Conservation (phyloP, 2,329 filamentous ascomycete species). For the Colletotrichum graminicola region DNA sequence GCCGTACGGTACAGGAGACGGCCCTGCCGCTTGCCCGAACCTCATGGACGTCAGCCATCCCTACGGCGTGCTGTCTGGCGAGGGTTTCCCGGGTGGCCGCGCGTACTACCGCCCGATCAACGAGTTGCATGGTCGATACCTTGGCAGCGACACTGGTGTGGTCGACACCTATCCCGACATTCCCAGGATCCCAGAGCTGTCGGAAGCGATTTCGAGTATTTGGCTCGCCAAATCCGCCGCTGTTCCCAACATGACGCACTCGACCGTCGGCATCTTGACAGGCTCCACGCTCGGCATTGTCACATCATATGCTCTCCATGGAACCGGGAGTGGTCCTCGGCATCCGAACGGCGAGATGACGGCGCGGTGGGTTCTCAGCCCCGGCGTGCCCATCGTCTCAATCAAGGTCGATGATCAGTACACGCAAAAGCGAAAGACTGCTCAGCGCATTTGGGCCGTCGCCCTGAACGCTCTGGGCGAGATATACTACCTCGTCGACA, state of each 20-base stretch:
- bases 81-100: constrained; percentile 86
- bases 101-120: constrained; percentile 81
- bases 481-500: constrained; percentile 83
- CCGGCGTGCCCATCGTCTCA: constrained; percentile 90
- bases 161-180: constrained; percentile 78
- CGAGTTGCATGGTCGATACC: constrained; percentile 82
- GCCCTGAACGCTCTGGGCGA: constrained; percentile 95
- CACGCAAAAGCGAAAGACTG: constrained; percentile 75
- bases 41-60: constrained; percentile 91
- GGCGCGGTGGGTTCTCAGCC: constrained; percentile 89
- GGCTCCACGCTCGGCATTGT: constrained; percentile 88
- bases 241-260: constrained; percentile 79
- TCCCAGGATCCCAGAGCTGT: constrained; percentile 77
- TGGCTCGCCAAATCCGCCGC: constrained; percentile 90
- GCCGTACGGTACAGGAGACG: constrained; percentile 83
- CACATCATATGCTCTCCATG: constrained; percentile 82
- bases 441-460: constrained; percentile 87
- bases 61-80: constrained; percentile 86
- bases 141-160: constrained; percentile 71
- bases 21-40: constrained; percentile 83
- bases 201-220: constrained; percentile 80
- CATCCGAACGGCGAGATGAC: constrained; percentile 82
- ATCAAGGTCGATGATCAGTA: constrained; percentile 88
- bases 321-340: constrained; percentile 68
- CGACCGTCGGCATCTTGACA: constrained; percentile 83